Evolutionary conservation across 1,139 yeast genomes (phyloP).

Genomic region (Taiozyma sp.): DNA sequence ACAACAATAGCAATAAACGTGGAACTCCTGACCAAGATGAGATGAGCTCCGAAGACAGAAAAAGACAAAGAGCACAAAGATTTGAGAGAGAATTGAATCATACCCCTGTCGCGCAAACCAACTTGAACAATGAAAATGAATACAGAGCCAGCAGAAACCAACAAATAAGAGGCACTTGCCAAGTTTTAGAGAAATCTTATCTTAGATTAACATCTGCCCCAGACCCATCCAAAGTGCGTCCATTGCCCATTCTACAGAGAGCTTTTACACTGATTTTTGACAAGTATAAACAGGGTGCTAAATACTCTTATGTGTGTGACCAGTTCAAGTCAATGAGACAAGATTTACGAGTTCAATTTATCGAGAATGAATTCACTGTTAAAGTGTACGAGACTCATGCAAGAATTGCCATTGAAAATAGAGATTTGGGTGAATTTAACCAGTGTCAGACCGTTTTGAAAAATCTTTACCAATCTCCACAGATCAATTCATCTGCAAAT

Average conservation of each 20-base stretch:
- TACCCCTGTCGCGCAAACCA: conserved; percentile 12
- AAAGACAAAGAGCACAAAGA: conserved; percentile 44
- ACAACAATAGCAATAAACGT: neutral
- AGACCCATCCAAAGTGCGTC: conserved; percentile 78
- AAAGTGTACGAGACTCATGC: conserved; percentile 84
- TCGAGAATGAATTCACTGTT: conserved; percentile 72
- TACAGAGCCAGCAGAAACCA: conserved; percentile 9
- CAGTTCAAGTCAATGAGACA: conserved; percentile 91
- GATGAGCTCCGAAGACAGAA: conserved; percentile 33
- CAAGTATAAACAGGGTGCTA: conserved; percentile 48
- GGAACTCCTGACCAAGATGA: conserved; percentile 8
- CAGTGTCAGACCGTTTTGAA: conserved; percentile 87
- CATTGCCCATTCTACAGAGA: conserved; percentile 52
- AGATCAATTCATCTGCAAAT: conserved; percentile 31
- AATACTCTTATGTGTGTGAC: conserved; percentile 75
- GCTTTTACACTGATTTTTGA: conserved; percentile 50
- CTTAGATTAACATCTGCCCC: conserved; percentile 88
- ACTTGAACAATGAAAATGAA: conserved; percentile 2
- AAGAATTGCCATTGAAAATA: conserved; percentile 73
- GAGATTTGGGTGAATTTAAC: conserved; percentile 90
- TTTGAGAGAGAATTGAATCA: conserved; percentile 37
- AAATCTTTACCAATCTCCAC: conserved; percentile 44
- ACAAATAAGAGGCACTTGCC: conserved; percentile 59
- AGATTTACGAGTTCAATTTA: conserved; percentile 89
- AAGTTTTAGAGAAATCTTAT: conserved; percentile 67